Evolutionary conservation across 768 basidiomycete species (phyloP).

Genomic region (Tylopilus subfusipes): DNA sequence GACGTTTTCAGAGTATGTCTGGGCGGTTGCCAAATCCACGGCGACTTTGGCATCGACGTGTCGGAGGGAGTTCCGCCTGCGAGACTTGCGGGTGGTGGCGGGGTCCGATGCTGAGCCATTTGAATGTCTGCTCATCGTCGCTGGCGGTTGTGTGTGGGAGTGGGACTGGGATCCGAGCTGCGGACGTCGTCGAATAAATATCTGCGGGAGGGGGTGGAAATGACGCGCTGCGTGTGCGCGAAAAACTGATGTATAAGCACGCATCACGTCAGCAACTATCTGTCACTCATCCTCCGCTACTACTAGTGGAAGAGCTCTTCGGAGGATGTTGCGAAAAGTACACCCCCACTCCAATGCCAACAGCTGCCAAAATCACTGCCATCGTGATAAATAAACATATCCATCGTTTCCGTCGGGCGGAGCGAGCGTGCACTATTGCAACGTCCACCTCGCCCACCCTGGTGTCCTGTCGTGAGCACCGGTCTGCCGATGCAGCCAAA

Average conservation of each 20-base stretch:
- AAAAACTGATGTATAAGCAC: constrained; percentile 13
- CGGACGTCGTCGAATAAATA: background rate
- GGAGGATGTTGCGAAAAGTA: constrained; percentile 20
- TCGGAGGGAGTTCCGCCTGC: constrained; percentile 56
- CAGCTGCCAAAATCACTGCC: constrained; percentile 51
- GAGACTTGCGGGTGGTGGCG: constrained; percentile 24
- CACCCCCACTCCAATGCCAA: constrained; percentile 29
- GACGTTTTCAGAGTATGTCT: constrained; percentile 90
- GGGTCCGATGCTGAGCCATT: constrained; percentile 33
- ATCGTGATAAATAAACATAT: constrained; percentile 73
- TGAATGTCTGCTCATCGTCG: constrained; percentile 23
- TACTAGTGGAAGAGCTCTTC: background rate
- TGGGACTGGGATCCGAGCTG: background rate
- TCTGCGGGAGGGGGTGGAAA: too few species aligned
- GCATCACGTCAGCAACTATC: constrained; percentile 27
- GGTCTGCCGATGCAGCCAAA: background rate
- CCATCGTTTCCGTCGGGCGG: constrained; percentile 79
- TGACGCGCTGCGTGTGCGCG: constrained; percentile 13
- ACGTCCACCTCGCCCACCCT: constrained; percentile 61
- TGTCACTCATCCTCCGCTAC: too few species aligned
- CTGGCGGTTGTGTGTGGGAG: background rate
- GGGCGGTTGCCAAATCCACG: constrained; percentile 82
- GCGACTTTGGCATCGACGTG: constrained; percentile 82
- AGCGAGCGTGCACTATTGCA: constrained; percentile 65
- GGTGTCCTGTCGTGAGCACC: background rate